These are phyloP conservation scores for Lomentospora prolificans DNA, from an alignment of 2,329 filamentous ascomycete genomes.

Conservation along the genomic window DNA sequence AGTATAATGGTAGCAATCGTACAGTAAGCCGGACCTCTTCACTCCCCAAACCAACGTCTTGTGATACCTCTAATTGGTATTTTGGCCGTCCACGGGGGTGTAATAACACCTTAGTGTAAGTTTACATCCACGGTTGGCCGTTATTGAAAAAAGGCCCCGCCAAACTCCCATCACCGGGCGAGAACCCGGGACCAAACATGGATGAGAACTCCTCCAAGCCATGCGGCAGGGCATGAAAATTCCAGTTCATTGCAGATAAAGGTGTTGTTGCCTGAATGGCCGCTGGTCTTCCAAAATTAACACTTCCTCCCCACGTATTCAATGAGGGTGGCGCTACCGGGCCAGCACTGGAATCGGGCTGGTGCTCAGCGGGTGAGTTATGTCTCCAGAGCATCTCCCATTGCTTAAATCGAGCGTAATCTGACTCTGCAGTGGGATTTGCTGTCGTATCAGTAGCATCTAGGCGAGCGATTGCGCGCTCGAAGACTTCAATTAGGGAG, in stretches of 20 bases:
- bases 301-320: not conserved
- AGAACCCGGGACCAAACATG: not conserved
- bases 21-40: too few species aligned
- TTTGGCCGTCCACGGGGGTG: too few species aligned
- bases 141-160: not conserved
- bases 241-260: not conserved
- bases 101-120: too few species aligned
- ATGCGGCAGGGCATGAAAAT: not conserved
- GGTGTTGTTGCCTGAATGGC: not conserved
- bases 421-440: conserved; percentile 24
- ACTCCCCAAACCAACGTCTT: too few species aligned
- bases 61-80: too few species aligned
- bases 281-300: not conserved
- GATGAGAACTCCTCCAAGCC: not conserved
- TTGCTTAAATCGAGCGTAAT: conserved; percentile 40
- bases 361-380: conserved; percentile 19
- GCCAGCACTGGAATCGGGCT: conserved; percentile 14
- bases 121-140: too few species aligned
- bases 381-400: conserved; percentile 41
- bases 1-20: too few species aligned
- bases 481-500: conserved; percentile 42
- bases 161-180: not conserved
- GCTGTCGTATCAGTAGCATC: conserved; percentile 28
- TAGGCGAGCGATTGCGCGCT: conserved; percentile 34
- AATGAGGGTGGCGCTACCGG: not conserved